These are phyloP conservation scores for Teratosphaeria gauchensis DNA, from an alignment of 2,329 filamentous ascomycete genomes.

Conservation along the genomic window DNA sequence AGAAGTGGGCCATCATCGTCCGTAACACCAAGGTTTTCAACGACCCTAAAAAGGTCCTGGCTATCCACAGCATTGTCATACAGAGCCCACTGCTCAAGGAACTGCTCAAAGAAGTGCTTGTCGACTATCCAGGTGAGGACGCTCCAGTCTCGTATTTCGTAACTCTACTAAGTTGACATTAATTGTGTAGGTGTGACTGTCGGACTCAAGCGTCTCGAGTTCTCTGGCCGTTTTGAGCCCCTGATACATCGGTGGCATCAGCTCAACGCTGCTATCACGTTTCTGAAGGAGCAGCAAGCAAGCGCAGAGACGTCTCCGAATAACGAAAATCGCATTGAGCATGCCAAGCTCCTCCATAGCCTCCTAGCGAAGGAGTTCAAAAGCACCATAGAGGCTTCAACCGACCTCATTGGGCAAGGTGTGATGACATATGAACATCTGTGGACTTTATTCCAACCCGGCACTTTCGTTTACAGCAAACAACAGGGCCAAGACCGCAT, in stretches of 20 bases:
- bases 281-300: conserved; percentile 9
- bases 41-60: conserved; percentile 50
- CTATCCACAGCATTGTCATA: conserved; percentile 52
- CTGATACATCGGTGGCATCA: conserved; percentile 56
- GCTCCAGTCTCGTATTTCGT: not conserved
- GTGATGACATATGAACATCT: conserved; percentile 27
- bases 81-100: conserved; percentile 54
- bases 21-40: conserved; percentile 42
- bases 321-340: conserved; percentile 17
- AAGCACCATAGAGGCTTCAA: conserved; percentile 30
- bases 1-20: conserved; percentile 51
- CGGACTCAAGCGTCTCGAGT: conserved; percentile 50
- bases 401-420: conserved; percentile 28
- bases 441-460: conserved; percentile 27
- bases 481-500: conserved; percentile 30
- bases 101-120: conserved; percentile 45
- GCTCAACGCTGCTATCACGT: conserved; percentile 30
- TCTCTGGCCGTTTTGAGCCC: conserved; percentile 47
- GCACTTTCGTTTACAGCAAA: conserved; percentile 25
- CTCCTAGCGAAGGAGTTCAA: conserved; percentile 34
- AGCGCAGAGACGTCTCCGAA: conserved; percentile 1
- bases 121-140: conserved; percentile 21
- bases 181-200: conserved; percentile 51
- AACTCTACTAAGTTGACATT: not conserved
- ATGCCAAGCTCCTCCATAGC: conserved; percentile 30